These are phyloP conservation scores for Penicillium fuscoglaucum DNA, from an alignment of 2,329 filamentous ascomycete genomes.

Conservation along the genomic window DNA sequence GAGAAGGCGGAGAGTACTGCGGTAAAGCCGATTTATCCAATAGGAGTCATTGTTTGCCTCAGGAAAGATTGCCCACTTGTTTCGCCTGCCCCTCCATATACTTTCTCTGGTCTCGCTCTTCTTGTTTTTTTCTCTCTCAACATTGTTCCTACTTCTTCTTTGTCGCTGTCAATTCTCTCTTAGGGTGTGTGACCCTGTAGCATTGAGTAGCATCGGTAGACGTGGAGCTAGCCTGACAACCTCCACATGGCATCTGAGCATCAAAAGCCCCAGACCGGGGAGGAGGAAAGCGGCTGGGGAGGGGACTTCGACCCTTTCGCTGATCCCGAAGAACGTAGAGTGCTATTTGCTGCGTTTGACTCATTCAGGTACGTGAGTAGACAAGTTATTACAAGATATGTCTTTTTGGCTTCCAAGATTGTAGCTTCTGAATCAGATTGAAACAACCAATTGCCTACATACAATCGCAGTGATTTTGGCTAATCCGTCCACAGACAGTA, in stretches of 20 bases:
- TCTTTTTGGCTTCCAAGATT: not conserved
- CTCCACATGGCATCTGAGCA: constrained; percentile 13
- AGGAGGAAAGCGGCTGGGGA: constrained; percentile 48
- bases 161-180: not conserved
- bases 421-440: not conserved
- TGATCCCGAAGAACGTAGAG: constrained; percentile 77
- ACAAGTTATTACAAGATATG: not conserved
- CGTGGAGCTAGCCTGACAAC: not conserved
- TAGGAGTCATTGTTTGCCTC: not conserved
- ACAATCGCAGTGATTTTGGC: not conserved
- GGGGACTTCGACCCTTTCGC: constrained; percentile 65
- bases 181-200: not conserved
- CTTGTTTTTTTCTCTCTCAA: not conserved
- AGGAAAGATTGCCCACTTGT: constrained; percentile 2
- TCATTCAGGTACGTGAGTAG: constrained; percentile 73
- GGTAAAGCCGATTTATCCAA: not conserved
- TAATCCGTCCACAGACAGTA: constrained; percentile 65
- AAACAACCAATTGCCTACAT: not conserved
- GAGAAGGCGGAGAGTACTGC: not conserved
- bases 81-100: constrained; percentile 13
- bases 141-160: not conserved
- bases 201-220: not conserved
- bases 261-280: constrained; percentile 6
- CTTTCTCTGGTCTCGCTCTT: not conserved
- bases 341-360: constrained; percentile 79